phyloP scores from a whole-genome alignment of 208 protist species.

The Porcisia hertigi region DNA sequence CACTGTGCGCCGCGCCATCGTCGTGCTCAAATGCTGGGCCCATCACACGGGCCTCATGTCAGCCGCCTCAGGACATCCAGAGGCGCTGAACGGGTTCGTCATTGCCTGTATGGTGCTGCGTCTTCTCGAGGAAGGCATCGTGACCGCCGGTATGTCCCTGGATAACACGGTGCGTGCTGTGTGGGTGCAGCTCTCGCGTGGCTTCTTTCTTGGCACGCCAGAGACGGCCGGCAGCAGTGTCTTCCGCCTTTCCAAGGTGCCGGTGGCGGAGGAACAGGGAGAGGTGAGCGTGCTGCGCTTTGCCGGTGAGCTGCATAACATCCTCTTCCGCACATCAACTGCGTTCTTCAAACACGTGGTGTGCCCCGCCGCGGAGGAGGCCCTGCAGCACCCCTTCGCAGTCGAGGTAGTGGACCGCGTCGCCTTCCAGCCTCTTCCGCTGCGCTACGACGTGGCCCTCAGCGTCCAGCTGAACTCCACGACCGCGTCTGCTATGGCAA shows the following conservation, averaged over 20 bases:
- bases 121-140: constrained; percentile 72
- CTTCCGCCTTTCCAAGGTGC: constrained; percentile 21
- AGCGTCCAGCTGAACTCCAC: constrained; percentile 24
- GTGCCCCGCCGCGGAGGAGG: constrained; percentile 61
- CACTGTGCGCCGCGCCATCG: constrained; percentile 60
- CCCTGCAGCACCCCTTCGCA: constrained; percentile 52
- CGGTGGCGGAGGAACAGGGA: constrained; percentile 46
- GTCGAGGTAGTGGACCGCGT: constrained; percentile 53
- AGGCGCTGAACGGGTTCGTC: constrained; percentile 82
- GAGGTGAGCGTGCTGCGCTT: constrained; percentile 74
- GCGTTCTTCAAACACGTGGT: constrained; percentile 69
- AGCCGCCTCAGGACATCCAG: constrained; percentile 61
- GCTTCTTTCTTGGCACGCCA: constrained; percentile 38
- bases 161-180: constrained; percentile 78
- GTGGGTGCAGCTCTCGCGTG: constrained; percentile 71
- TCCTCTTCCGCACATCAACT: constrained; percentile 76
- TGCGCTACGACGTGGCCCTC: constrained; percentile 72
- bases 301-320: constrained; percentile 67
- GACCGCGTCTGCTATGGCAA: background rate
- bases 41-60: constrained; percentile 77
- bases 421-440: constrained; percentile 63
- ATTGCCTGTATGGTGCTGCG: constrained; percentile 66
- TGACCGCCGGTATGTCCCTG: constrained; percentile 69
- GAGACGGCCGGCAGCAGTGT: background rate
- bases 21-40: constrained; percentile 88